Base-by-base conservation (phyloP, 768 basidiomycete genomes). In the Lactifluus pinguis region DNA sequence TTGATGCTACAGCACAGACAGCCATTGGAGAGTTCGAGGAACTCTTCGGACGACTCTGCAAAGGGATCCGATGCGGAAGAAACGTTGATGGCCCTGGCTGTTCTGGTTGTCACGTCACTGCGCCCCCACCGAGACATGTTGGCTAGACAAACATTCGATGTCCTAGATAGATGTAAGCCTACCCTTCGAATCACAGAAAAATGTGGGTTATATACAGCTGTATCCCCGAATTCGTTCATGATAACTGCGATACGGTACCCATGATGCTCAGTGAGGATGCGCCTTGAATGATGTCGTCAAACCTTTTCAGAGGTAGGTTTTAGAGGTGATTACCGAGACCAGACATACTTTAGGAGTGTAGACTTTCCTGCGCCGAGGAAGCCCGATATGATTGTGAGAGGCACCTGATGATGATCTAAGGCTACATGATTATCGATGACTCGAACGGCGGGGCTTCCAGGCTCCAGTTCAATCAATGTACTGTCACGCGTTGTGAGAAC, bases 1-100 rank as follows among this genome's bases (percentile, higher is more conserved):
- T 97, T 95, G 75, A 98, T 91, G 61, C 93, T 95, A 71, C 97
- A 99, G 73, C 97, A 99, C n/a, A 99, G 72, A 72, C 97, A 98
- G 17, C 97, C 97, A 71, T 99, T 95, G 0, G 93, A 86, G 1
- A 98, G 80, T 67, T 97, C 94, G 10, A 99, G 82, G 68, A 95
- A 84, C 68, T 95, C 92, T 69, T 92, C 87, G 1, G 86, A 85
- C 49, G 82, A 76, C 51, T 83, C 80, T 17, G 80, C 84, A 13
- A 79, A 73, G 8, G 84, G 84, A 66, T 85, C 82, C 38, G 83
- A 81, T 2, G 75, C 73, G 13, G 86, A 85, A 4, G 89, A 80
- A 8, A 98, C 80, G 59, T 90, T 92, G 69, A 98, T 87, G 0
- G 91, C 80, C 73, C 87, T 91, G 49, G 91, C 93, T 95, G 72